These are phyloP conservation scores for Mucor ambiguus DNA, from an alignment of 371 early-diverging fungal species.

Conservation along the genomic window DNA sequence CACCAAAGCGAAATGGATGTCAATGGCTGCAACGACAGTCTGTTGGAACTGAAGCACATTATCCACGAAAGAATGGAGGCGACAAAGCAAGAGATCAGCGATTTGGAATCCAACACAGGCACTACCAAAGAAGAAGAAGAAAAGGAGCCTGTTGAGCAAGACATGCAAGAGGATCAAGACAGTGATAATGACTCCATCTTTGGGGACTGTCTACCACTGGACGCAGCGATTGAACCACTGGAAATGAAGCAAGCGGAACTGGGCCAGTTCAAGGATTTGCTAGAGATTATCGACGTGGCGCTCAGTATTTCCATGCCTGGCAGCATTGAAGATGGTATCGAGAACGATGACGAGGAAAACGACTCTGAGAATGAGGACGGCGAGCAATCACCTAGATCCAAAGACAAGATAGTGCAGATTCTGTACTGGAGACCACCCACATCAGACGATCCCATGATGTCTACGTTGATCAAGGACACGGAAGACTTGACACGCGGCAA, in stretches of 20 bases:
- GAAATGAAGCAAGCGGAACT: slow-evolving; percentile 29
- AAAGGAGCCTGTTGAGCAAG: not conserved
- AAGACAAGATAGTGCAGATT: slow-evolving; percentile 58
- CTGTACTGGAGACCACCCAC: slow-evolving; percentile 60
- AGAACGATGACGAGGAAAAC: not conserved
- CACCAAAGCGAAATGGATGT: slow-evolving; percentile 84
- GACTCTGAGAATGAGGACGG: slow-evolving; percentile 4
- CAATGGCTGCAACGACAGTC: slow-evolving; percentile 68
- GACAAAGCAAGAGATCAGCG: slow-evolving; percentile 11
- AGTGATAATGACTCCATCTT: slow-evolving; percentile 26
- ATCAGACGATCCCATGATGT: slow-evolving; percentile 33
- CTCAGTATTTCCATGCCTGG: slow-evolving; percentile 62
- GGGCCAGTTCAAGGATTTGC: slow-evolving; percentile 35
- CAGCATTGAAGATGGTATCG: slow-evolving; percentile 20
- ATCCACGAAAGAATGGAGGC: slow-evolving; percentile 52
- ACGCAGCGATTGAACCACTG: slow-evolving; percentile 24
- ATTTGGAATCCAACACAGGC: not conserved
- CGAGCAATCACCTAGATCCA: slow-evolving; percentile 37
- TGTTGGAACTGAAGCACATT: slow-evolving; percentile 61
- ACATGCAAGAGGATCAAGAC: slow-evolving; percentile 8
- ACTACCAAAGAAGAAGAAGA: not conserved
- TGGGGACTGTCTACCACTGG: slow-evolving; percentile 30
- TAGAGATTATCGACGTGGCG: slow-evolving; percentile 49
- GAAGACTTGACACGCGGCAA: slow-evolving; percentile 37
- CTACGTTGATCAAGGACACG: slow-evolving; percentile 35